These are phyloP conservation scores for Daedaleopsis nitida DNA, from an alignment of 768 basidiomycete genomes.

Conservation along the genomic window DNA sequence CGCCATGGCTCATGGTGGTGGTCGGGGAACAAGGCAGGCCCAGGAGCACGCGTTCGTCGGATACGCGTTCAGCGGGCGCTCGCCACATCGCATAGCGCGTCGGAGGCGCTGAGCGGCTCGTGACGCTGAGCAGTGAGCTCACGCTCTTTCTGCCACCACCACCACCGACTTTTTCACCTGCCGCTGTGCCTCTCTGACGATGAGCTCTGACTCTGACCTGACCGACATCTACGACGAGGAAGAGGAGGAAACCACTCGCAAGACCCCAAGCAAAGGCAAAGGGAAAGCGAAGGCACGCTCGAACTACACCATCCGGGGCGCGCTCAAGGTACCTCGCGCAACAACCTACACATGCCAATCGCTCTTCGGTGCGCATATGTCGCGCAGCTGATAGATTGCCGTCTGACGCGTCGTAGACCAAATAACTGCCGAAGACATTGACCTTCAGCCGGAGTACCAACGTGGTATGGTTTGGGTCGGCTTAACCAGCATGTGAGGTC, in stretches of 20 bases:
- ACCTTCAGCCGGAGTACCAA: conserved; percentile 79
- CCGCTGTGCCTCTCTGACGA: conserved; percentile 6
- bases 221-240: conserved; percentile 27
- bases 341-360: conserved; percentile 35
- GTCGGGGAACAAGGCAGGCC: conserved; percentile 1
- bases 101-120: neutral
- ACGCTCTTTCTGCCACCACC: conserved; percentile 3
- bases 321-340: conserved; percentile 26
- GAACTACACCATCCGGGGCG: conserved; percentile 26
- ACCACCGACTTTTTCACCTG: neutral
- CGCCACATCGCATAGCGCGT: conserved; percentile 3
- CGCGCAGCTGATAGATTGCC: neutral
- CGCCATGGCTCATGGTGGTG: conserved; percentile 21
- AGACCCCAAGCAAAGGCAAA: conserved; percentile 4
- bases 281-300: neutral
- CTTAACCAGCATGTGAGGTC: neutral
- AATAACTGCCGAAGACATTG: conserved; percentile 61
- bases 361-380: conserved; percentile 34
- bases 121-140: neutral
- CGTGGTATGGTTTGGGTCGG: conserved; percentile 47
- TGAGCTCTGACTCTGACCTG: conserved; percentile 29
- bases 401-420: conserved; percentile 49
- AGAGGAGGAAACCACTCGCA: conserved; percentile 20
- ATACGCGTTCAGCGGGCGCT: neutral
- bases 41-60: neutral